A percentile compares a stretch with the other conserved stretches of the same genome.
phyloP scores from a whole-genome alignment of 495 filamentous ascomycete species.

The Lentithecium fluviatile region DNA sequence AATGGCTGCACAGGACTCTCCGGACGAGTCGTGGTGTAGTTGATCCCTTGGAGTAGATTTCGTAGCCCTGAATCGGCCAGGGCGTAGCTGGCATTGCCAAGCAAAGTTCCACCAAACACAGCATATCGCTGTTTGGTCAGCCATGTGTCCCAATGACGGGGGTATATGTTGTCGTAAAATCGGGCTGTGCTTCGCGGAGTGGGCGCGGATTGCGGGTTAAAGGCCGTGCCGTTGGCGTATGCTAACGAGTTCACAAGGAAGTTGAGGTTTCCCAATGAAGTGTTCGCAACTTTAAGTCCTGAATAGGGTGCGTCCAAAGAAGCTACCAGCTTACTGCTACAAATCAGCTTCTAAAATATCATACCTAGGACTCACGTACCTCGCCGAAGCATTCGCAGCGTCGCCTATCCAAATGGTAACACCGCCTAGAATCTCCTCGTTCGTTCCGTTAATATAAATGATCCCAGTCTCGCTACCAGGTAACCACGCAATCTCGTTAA shows the following conservation, averaged over 20 bases:
- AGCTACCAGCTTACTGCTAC: constrained; percentile 24
- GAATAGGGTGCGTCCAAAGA: constrained; percentile 31
- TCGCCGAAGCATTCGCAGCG: constrained; percentile 1
- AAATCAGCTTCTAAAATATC: neutral
- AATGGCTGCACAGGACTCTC: constrained; percentile 57
- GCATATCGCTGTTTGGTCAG: constrained; percentile 52
- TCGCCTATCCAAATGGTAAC: constrained; percentile 48
- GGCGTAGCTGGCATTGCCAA: constrained; percentile 29
- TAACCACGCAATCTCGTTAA: constrained; percentile 50
- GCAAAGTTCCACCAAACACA: constrained; percentile 49
- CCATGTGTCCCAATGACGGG: constrained; percentile 76
- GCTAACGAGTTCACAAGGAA: constrained; percentile 50
- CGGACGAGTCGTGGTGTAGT: constrained; percentile 41
- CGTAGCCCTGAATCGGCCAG: constrained; percentile 36
- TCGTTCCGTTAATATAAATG: constrained; percentile 52
- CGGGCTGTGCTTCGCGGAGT: constrained; percentile 59
- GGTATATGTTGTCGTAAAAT: constrained; percentile 69
- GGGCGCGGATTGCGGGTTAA: constrained; percentile 58
- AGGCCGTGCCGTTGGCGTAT: constrained; percentile 59
- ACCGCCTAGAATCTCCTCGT: constrained; percentile 46
- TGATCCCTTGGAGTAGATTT: constrained; percentile 48
- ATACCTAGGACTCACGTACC: constrained; percentile 1
- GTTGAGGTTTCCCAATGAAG: constrained; percentile 28
- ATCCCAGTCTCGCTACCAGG: constrained; percentile 46
- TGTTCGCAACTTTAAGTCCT: constrained; percentile 34